A percentile compares a stretch with the other conserved stretches of the same genome.
Evolutionary conservation across 768 basidiomycete species (phyloP).

Genomic region (Amanita exitialis): DNA sequence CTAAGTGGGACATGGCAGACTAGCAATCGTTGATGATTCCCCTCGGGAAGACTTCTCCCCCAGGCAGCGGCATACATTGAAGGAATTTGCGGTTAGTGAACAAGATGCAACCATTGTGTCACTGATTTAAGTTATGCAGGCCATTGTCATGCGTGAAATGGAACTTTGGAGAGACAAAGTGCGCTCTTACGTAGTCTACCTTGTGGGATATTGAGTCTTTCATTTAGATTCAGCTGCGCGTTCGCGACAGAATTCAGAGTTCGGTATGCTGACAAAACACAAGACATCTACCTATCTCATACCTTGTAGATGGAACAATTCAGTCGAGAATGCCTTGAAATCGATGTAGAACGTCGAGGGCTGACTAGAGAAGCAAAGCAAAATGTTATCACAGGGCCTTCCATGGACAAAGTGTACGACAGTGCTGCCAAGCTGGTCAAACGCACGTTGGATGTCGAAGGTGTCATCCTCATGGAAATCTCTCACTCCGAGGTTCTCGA

Average conservation of each 20-base stretch:
- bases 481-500: conserved; percentile 85
- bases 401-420: conserved; percentile 86
- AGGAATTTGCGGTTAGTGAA: conserved; percentile 70
- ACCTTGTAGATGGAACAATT: conserved; percentile 83
- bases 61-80: conserved; percentile 81
- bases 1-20: conserved; percentile 23
- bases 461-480: conserved; percentile 87
- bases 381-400: conserved; percentile 26
- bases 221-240: conserved; percentile 72
- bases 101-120: not conserved
- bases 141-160: conserved; percentile 90
- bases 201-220: not conserved
- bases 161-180: conserved; percentile 94
- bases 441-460: conserved; percentile 86
- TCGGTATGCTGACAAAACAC: conserved; percentile 40
- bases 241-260: conserved; percentile 85
- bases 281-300: not conserved
- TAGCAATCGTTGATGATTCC: conserved; percentile 78
- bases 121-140: conserved; percentile 21
- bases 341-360: conserved; percentile 50
- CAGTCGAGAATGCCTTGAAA: conserved; percentile 88
- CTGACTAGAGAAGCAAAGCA: conserved; percentile 27
- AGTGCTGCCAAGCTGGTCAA: conserved; percentile 86
- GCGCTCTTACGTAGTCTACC: conserved; percentile 2
- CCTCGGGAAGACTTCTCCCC: conserved; percentile 82